Base-by-base conservation (phyloP, 2,329 filamentous ascomycete genomes). In the Calonectria naviculata region DNA sequence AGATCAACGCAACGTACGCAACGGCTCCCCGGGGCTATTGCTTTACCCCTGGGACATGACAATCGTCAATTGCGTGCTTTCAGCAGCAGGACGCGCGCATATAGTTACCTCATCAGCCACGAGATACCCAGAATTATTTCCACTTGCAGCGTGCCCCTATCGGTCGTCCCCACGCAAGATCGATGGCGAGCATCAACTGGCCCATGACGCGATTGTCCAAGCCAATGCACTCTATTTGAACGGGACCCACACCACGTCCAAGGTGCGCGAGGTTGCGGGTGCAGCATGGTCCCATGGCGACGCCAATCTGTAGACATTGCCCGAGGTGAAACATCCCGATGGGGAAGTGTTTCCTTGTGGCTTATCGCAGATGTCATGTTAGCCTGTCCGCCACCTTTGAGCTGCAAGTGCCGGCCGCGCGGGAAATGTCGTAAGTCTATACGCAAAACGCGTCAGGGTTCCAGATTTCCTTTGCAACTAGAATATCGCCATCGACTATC, bases 291-390 rank as follows among this genome's bases (percentile, higher is more conserved):
- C 31, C 52, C 31, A 58, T 41, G 52, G 10, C 21, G 21, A 29
- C 52, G n/a, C 34, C 52, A 58, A 58, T 38, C 21, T 21, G 21
- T n/a, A 38, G 34, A 26, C n/a, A 19, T 36, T 19, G 52, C 36
- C 21, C 52, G 52, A 38, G 52, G 52, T 38, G 52, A 58, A 58
- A 58, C 52, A 58, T 58, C 31, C 52, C 52, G 26, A 38, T 38
- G 34, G 52, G 52, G 31, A 58, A 58, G 52, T 28, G 5, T 38
- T 58, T 58, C 52, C 52, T 26, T 17, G 52, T 58, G 52, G 52
- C 52, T 26, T 36, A 36, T 58, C 52, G 52, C 52, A 58, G 52
- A 58, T 58, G 52, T 58, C 52, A 58, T 58, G 52, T 58, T 38
- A 58, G 34, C 21, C 21, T 28, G 31, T 5, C 10, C 15, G 29